A percentile compares a stretch with the other conserved stretches of the same genome.
These are phyloP conservation scores for Hericium coralloides DNA, from an alignment of 768 basidiomycete genomes.

Conservation along the genomic window DNA sequence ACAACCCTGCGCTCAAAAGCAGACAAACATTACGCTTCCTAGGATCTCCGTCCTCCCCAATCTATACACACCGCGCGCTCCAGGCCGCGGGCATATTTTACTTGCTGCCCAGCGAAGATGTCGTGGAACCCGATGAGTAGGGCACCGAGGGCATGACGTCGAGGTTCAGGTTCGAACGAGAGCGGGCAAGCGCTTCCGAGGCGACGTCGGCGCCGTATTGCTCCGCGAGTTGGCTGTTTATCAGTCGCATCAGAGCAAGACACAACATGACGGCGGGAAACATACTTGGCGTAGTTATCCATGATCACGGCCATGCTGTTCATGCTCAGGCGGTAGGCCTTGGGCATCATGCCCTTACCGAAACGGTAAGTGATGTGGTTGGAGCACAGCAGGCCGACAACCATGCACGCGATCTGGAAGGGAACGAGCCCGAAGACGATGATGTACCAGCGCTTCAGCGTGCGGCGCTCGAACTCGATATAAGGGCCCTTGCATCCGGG, in stretches of 20 bases:
- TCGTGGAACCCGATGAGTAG: constrained; percentile 12
- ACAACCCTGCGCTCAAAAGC: too few relatives aligned
- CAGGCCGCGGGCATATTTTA: neutral
- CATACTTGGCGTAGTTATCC: constrained; percentile 75
- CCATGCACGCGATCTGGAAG: constrained; percentile 53
- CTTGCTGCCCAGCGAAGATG: neutral
- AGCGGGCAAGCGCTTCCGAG: constrained; percentile 46
- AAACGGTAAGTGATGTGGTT: constrained; percentile 85
- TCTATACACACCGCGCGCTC: too few relatives aligned
- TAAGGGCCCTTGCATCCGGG: constrained; percentile 69
- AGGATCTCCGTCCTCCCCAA: too few relatives aligned
- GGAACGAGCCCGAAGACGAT: constrained; percentile 60
- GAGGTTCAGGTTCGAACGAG: constrained; percentile 42
- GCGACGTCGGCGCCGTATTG: constrained; percentile 64
- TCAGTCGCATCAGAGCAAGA: neutral
- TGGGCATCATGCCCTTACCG: constrained; percentile 84
- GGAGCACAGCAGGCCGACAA: constrained; percentile 58
- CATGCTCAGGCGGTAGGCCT: constrained; percentile 68
- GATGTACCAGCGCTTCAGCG: constrained; percentile 59
- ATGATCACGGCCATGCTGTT: constrained; percentile 74
- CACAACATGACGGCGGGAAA: constrained; percentile 7
- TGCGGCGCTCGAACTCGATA: constrained; percentile 43
- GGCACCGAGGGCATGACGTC: constrained; percentile 23
- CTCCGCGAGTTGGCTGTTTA: constrained; percentile 57
- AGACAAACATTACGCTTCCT: too few relatives aligned